Evolutionary conservation across 1,284 basidiomycete genomes (phyloP), one percentile per base, ranked within the genome.

Genomic region (Cryptococcus deneoformans): DNA sequence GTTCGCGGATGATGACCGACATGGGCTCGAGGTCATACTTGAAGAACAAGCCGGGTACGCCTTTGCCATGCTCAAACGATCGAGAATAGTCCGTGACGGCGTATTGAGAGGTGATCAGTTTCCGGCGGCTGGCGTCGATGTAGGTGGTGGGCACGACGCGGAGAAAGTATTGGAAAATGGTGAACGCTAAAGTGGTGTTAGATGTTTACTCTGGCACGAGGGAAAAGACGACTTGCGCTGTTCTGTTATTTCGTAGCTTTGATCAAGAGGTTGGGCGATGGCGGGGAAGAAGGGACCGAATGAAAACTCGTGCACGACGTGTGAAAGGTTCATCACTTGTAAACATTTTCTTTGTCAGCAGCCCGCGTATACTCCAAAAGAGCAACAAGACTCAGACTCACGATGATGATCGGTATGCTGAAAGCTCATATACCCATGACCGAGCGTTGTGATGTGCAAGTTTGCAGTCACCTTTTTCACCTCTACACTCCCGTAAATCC

Each of bases 241-340:
- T 39, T 85, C 76, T 0, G 94, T 87, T 1, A 88, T 76, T 73
- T 97, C 92, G 59, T 90, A 87, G 0, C 89, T 90, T 71, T 92
- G 86, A 69, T 98, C 95, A 39, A 99, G 83, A 3, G 95, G 95
- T 75, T 99, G 95, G 0, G 86, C 84, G 58, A 99, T 98, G 52
- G 93, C 88, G 0, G 95, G 95, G 80, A 97, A 98, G 80, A 90
- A 89, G 0, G 92, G 90, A 0, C 95, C 95, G 68, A 98, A 98
- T 1, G 92, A 96, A 75, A 97, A 95, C 77, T 98, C 95, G 61
- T 88, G 88, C 65, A 98, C 92, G 57, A 97, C 87, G 78, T 99
- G 95, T 1, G 91, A 92, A 38, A 98, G 82, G 72, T 99, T 98
- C 92, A 99, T 96, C 62, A 88, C 90, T 95, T 64, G 37, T 20